Evolutionary conservation across 257 asterid species (phyloP).

Genomic region (Solanum bukasovii): DNA sequence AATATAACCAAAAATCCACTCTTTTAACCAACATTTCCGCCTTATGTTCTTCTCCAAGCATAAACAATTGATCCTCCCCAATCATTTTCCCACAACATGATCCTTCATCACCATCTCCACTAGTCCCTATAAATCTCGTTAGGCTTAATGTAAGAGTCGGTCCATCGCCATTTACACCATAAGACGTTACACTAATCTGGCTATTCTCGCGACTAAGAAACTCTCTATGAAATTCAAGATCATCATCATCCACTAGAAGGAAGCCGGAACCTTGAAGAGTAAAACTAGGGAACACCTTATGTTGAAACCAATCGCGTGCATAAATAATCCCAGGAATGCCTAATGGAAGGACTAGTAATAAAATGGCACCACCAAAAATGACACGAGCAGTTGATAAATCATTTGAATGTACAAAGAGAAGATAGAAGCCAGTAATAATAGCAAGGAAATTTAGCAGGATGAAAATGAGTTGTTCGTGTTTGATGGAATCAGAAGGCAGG

Average conservation of each 20-base stretch:
- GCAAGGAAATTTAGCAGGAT: constrained; percentile 41
- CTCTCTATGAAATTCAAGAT: constrained; percentile 52
- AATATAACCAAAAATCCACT: constrained; percentile 81
- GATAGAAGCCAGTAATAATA: constrained; percentile 62
- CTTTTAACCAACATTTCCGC: constrained; percentile 41
- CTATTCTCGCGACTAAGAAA: constrained; percentile 32
- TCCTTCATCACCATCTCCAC: constrained; percentile 9
- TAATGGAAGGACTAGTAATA: constrained; percentile 52
- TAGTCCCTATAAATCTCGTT: constrained; percentile 3
- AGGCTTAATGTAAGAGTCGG: not conserved
- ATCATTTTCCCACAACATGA: constrained; percentile 27
- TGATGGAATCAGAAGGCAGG: constrained; percentile 23
- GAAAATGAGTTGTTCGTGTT: constrained; percentile 54
- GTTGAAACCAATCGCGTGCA: constrained; percentile 58
- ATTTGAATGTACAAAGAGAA: constrained; percentile 53
- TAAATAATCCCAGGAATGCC: constrained; percentile 64
- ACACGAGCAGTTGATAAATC: constrained; percentile 15
- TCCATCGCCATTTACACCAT: not conserved
- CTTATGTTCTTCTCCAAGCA: constrained; percentile 76
- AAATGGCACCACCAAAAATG: constrained; percentile 51
- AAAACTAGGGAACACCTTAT: constrained; percentile 30
- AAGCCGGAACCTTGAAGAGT: constrained; percentile 39
- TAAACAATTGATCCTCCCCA: constrained; percentile 34
- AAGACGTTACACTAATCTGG: constrained; percentile 11
- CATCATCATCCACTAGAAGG: constrained; percentile 49